Percentiles rank a stretch among this genome's conserved stretches.
These are phyloP conservation scores for Pythium aristosporum DNA, from an alignment of 352 stramenopile genomes.

Conservation along the genomic window DNA sequence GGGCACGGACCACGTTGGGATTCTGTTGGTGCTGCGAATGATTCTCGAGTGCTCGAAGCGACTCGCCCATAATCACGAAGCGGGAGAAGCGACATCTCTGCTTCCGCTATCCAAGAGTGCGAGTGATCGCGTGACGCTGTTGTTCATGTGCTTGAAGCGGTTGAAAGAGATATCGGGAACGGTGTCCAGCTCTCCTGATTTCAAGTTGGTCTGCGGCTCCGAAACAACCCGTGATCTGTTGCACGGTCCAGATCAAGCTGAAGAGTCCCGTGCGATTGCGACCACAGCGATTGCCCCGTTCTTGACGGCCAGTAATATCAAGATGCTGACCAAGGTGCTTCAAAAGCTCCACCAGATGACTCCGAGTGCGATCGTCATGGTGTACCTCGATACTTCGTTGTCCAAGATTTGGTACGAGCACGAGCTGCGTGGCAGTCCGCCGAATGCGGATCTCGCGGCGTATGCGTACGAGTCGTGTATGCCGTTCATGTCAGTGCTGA, in stretches of 20 bases:
- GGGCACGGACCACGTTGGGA: conserved; percentile 66
- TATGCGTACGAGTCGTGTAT: conserved; percentile 74
- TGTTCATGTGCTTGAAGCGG: conserved; percentile 83
- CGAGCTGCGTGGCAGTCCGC: not conserved
- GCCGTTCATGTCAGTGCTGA: conserved; percentile 63
- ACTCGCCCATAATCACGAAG: conserved; percentile 17
- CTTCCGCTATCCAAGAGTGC: conserved; percentile 56
- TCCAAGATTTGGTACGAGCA: conserved; percentile 48
- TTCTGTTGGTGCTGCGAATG: conserved; percentile 70
- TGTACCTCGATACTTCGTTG: conserved; percentile 59
- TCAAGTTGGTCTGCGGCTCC: conserved; percentile 59
- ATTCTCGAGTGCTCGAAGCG: conserved; percentile 78
- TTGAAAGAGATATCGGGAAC: conserved; percentile 49
- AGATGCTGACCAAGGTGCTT: conserved; percentile 72
- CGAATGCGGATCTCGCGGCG: conserved; percentile 44
- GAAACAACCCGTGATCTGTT: conserved; percentile 41
- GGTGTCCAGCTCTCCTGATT: conserved; percentile 28
- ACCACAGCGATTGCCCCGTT: conserved; percentile 49
- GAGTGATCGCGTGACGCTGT: conserved; percentile 53
- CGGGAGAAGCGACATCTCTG: not conserved
- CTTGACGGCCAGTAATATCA: conserved; percentile 60
- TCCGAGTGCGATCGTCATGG: conserved; percentile 60
- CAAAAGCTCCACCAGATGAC: conserved; percentile 63
- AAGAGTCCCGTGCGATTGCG: conserved; percentile 24
- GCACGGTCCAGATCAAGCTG: conserved; percentile 10